Evolutionary conservation across 345 rosid genomes (phyloP).

Genomic region (Citrus unshiu): DNA sequence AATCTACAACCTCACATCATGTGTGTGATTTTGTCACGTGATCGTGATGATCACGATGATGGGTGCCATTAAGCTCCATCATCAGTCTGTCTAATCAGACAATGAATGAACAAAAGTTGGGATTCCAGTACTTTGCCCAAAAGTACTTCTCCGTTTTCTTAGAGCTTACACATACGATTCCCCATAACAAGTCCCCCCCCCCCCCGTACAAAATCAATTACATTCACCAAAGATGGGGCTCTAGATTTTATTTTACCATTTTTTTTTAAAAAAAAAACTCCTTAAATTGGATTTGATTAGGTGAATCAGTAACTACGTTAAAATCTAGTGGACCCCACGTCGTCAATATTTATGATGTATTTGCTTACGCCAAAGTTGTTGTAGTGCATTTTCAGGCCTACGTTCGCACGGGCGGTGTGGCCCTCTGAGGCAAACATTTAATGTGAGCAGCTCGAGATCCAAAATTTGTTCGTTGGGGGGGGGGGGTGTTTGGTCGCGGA

Average conservation of each 20-base stretch:
- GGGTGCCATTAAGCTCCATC: not conserved
- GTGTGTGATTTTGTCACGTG: conserved; percentile 20
- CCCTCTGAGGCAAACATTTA: conserved; percentile 10
- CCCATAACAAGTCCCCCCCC: not conserved
- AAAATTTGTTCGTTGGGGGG: not conserved
- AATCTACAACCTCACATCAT: no score
- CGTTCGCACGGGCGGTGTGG: not conserved
- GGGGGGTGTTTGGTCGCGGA: conserved; percentile 14
- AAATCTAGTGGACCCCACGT: not conserved
- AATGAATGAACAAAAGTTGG: not conserved
- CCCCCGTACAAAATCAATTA: not conserved
- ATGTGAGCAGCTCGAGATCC: conserved; percentile 34
- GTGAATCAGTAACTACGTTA: not conserved
- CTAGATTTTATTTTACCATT: not conserved
- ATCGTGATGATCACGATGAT: not conserved
- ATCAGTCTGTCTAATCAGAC: conserved; percentile 20
- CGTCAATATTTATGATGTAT: not conserved
- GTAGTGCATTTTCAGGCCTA: conserved; percentile 10
- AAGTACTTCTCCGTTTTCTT: conserved; percentile 20
- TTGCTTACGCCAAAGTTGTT: conserved; percentile 17
- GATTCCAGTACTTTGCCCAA: conserved; percentile 1
- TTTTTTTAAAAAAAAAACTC: not conserved
- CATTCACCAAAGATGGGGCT: not conserved
- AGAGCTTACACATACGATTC: not conserved
- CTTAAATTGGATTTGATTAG: not conserved